Percentiles rank a stretch among this genome's conserved stretches.
phyloP scores from a whole-genome alignment of 2,329 filamentous ascomycete species.

The Colletotrichum phormii region DNA sequence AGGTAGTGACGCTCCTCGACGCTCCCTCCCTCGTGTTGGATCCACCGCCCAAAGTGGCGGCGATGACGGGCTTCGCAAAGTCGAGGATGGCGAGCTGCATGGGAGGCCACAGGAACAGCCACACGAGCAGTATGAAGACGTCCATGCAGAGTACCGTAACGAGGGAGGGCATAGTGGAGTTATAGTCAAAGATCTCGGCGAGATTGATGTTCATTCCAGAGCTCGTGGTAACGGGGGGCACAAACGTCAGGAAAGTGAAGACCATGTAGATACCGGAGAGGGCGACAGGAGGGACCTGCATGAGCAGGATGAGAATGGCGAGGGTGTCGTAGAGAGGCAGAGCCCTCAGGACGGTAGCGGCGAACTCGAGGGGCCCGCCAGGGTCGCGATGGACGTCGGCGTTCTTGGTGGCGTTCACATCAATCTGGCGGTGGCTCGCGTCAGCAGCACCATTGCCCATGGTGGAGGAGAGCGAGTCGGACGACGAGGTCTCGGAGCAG shows the following conservation, averaged over 20 bases:
- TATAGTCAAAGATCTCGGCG: slow-evolving; percentile 91
- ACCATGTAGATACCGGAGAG: slow-evolving; percentile 91
- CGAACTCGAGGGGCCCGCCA: slow-evolving; percentile 80
- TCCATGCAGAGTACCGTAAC: slow-evolving; percentile 89
- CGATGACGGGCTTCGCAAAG: slow-evolving; percentile 92
- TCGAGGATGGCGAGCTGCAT: slow-evolving; percentile 90
- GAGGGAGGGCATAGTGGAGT: slow-evolving; percentile 85
- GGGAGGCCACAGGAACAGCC: slow-evolving; percentile 88
- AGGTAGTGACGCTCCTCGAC: slow-evolving; percentile 78
- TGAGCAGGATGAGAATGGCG: slow-evolving; percentile 94
- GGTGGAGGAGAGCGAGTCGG: slow-evolving; percentile 59
- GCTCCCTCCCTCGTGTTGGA: slow-evolving; percentile 76
- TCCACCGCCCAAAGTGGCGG: slow-evolving; percentile 88
- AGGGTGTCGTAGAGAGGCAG: slow-evolving; percentile 95
- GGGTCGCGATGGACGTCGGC: slow-evolving; percentile 76
- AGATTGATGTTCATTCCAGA: slow-evolving; percentile 84
- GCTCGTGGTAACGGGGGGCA: slow-evolving; percentile 83
- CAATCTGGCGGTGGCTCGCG: slow-evolving; percentile 72
- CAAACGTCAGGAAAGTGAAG: slow-evolving; percentile 93
- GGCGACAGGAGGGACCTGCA: slow-evolving; percentile 89
- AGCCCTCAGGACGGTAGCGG: slow-evolving; percentile 87
- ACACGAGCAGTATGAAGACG: slow-evolving; percentile 82
- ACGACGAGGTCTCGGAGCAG: slow-evolving; percentile 66
- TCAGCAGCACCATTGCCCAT: slow-evolving; percentile 53
- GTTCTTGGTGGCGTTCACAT: slow-evolving; percentile 77